Conservation (phyloP, 805 yeast species). For the Lipomyces orientalis region DNA sequence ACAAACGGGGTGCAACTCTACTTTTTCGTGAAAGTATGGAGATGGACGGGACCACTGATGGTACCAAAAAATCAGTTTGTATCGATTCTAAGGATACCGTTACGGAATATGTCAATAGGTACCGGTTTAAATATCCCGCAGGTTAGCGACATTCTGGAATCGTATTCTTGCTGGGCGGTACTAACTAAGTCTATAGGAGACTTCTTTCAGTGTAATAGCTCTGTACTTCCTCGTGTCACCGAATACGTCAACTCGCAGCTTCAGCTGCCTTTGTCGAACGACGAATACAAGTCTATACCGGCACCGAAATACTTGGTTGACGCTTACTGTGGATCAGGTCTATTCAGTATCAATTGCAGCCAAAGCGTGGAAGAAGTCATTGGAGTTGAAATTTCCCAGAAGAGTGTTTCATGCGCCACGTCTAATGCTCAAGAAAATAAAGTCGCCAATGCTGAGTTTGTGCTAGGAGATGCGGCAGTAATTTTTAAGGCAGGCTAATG, state of each 20-base stretch:
- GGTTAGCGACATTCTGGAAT: constrained; percentile 50
- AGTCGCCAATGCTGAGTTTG: constrained; percentile 77
- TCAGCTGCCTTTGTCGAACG: constrained; percentile 48
- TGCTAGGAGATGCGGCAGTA: constrained; percentile 91
- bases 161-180: not conserved
- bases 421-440: constrained; percentile 78
- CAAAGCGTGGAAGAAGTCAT: constrained; percentile 79
- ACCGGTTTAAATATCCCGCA: constrained; percentile 84
- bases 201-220: constrained; percentile 94
- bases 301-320: constrained; percentile 76
- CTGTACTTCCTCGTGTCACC: constrained; percentile 84
- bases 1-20: constrained; percentile 84
- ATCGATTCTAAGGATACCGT: constrained; percentile 81
- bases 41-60: constrained; percentile 44
- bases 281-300: not conserved
- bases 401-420: constrained; percentile 85
- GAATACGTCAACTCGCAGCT: constrained; percentile 78
- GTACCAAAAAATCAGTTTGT: constrained; percentile 69
- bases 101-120: constrained; percentile 68
- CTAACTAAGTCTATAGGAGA: constrained; percentile 49
- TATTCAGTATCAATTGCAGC: constrained; percentile 87
- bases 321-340: constrained; percentile 95
- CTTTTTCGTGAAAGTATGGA: constrained; percentile 69
- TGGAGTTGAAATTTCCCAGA: constrained; percentile 94
- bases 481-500: constrained; percentile 60